Evolutionary conservation across 495 filamentous ascomycete species (phyloP), one percentile per base, ranked within the genome.

Genomic region (Amniculicola lignicola): DNA sequence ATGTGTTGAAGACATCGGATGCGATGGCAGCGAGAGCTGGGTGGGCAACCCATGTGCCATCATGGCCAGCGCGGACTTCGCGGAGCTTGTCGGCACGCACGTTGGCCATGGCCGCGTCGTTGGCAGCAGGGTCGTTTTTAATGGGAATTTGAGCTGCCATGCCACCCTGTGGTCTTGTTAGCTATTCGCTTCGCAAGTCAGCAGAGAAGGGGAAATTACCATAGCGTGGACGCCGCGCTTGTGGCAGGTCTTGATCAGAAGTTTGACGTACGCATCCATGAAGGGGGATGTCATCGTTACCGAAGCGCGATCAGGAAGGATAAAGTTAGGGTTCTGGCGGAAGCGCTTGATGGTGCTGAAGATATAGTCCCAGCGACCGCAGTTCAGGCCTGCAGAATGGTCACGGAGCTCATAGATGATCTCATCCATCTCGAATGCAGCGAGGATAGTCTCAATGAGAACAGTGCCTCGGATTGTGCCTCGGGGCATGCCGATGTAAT

Each of bases 361-460:
- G 76, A 99, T 97, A 79, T 99, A 99, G 70, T 99, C 93, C 93
- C 93, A 99, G 44, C 93, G 87, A 44, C 93, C 93, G 73, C 93
- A 99, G 80, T 99, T 99, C 60, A 99, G 80, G 47, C 93, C 93
- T 10, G 93, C 86, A 72, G 84, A 89, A 78, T 99, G 93, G 69
- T 97, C 92, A 31, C 93, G 88, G 58, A 99, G 85, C 74, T 99
- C 93, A 76, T 96, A 99, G 72, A 99, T 97, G 73, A 98, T 97
- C 85, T 98, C 93, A 54, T 99, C 93, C 93, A 99, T 99, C 78
- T 99, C 94, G 64, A 99, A 99, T n/a, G 90, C 94, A 25, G 94
- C 93, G 21, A 89, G 77, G 73, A 99, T 97, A 51, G 93, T 99
- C 80, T 99, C 93, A 71, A 99, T 96, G 62, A 99, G 76, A 16